These are phyloP conservation scores for Cordyceps fumosorosea DNA, from an alignment of 2,329 filamentous ascomycete genomes.

Conservation along the genomic window DNA sequence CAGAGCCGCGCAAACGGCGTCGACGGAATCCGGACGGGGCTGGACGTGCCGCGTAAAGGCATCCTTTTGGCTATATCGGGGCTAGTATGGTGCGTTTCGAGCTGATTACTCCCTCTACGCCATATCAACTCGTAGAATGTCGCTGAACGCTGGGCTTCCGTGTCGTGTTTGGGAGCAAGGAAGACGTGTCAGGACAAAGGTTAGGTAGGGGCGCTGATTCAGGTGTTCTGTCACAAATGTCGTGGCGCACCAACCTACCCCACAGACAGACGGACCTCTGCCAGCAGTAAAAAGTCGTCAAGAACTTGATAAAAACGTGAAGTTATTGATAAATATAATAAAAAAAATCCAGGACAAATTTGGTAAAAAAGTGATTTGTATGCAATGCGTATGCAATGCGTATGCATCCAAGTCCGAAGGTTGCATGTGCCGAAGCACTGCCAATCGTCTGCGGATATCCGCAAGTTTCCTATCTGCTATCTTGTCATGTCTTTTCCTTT, in stretches of 20 bases:
- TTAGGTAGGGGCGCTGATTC: neutral
- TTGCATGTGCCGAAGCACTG: too few species aligned
- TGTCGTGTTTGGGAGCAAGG: neutral
- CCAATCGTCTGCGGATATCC: too few species aligned
- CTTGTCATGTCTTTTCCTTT: neutral
- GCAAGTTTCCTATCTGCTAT: too few species aligned
- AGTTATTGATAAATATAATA: too few species aligned
- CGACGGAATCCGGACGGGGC: conserved; percentile 18
- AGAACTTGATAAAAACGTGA: too few species aligned
- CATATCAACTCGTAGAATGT: neutral
- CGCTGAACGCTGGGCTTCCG: neutral
- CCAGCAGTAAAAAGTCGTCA: too few species aligned
- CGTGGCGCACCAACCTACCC: neutral
- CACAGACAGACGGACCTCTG: neutral
- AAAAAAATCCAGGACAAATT: too few species aligned
- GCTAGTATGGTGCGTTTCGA: neutral
- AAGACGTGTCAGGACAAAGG: neutral
- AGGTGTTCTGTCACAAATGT: neutral
- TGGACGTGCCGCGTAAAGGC: conserved; percentile 20
- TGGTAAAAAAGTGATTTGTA: too few species aligned
- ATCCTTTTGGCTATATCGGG: conserved; percentile 14
- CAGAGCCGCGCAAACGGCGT: conserved; percentile 37
- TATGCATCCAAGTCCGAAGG: too few species aligned
- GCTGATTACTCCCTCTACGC: neutral
- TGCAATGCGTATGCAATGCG: too few species aligned